Conservation (phyloP, 2,329 filamentous ascomycete species). For the Colletotrichum sp. region DNA sequence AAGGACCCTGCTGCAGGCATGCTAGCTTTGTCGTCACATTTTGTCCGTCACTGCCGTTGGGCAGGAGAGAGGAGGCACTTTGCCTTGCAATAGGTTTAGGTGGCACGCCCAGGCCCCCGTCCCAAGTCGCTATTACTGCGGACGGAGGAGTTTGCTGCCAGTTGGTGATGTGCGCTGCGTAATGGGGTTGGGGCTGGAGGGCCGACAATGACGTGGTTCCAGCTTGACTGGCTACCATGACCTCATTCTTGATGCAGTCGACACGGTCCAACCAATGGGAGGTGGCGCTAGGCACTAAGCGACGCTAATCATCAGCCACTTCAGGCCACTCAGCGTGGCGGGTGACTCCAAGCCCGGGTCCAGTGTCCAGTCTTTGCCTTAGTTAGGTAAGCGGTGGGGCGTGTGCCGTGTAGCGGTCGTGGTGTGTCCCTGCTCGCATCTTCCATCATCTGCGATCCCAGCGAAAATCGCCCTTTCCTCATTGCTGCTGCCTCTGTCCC, state of each 20-base stretch:
- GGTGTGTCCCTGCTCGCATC: not conserved
- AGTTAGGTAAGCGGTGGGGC: not conserved
- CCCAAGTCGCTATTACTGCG: not conserved
- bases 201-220: constrained; percentile 19
- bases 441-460: constrained; percentile 1
- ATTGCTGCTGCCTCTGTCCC: not conserved
- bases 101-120: not conserved
- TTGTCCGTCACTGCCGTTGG: not conserved
- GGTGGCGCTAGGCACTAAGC: not conserved
- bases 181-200: constrained; percentile 7
- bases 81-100: not conserved
- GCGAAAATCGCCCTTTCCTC: not conserved
- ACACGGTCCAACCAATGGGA: not conserved
- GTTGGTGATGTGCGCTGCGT: constrained; percentile 11
- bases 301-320: constrained; percentile 11
- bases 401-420: not conserved
- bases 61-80: not conserved
- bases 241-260: not conserved
- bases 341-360: not conserved
- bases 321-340: not conserved
- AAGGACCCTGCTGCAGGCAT: not conserved
- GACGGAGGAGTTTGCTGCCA: not conserved
- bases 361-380: not conserved
- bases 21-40: not conserved
- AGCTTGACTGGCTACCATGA: constrained; percentile 1